phyloP scores from a whole-genome alignment of 805 yeast species.

The Candida morakotiae region DNA sequence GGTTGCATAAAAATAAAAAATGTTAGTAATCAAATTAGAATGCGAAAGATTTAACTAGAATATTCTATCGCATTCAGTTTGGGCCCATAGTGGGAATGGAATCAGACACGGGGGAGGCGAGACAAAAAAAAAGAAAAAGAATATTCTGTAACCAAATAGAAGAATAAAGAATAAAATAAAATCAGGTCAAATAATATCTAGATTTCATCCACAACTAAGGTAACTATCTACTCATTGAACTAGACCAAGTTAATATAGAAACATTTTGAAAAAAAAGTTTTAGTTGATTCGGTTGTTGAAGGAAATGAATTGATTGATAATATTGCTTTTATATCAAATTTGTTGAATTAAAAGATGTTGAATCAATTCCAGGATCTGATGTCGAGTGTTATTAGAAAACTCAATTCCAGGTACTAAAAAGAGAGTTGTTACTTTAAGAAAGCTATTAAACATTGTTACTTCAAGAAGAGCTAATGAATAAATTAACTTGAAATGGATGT shows the following conservation, averaged over 20 bases:
- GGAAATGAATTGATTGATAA: constrained; percentile 98
- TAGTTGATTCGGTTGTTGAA: constrained; percentile 94
- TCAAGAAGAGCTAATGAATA: constrained; percentile 96
- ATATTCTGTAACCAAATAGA: no score
- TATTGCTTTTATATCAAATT: constrained; percentile 99
- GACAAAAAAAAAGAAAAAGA: no score
- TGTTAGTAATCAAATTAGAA: no score
- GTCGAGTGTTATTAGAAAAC: constrained; percentile 97
- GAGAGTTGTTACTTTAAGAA: constrained; percentile 99
- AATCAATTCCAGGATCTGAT: constrained; percentile 89
- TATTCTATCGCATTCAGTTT: background rate
- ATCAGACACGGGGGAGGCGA: no score
- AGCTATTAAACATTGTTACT: constrained; percentile 95
- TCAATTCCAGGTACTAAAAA: constrained; percentile 99
- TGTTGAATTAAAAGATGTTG: constrained; percentile 99
- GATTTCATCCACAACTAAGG: no score
- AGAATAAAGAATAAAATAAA: no score
- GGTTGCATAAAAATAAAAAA: no score
- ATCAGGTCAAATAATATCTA: no score
- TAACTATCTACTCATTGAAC: no score
- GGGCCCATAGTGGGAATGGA: no score
- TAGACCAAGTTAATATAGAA: no score
- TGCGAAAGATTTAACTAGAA: no score
- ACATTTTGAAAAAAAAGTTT: constrained; percentile 98
- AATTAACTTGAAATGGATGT: constrained; percentile 99